Evolutionary conservation across 2,329 filamentous ascomycete genomes (phyloP).

Genomic region (Colletotrichum tabaci): DNA sequence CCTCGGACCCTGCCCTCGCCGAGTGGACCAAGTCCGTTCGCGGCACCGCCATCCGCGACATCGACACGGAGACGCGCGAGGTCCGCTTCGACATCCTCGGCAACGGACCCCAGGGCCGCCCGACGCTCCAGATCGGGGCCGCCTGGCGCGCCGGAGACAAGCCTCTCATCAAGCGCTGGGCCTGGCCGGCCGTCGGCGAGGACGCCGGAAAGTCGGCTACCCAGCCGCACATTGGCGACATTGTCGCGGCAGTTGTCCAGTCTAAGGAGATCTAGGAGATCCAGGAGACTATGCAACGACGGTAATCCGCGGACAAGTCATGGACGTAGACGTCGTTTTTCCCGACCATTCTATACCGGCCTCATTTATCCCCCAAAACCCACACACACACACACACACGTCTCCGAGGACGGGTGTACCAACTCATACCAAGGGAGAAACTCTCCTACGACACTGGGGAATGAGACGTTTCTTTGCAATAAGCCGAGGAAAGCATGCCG

Average conservation of each 20-base stretch:
- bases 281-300: constrained; percentile 2
- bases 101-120: constrained; percentile 36
- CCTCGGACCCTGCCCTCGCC: constrained; percentile 19
- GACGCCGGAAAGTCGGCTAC: background rate
- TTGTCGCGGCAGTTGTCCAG: constrained; percentile 36
- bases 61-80: constrained; percentile 48
- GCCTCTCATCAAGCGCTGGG: constrained; percentile 47
- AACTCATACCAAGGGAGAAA: too few relatives aligned
- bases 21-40: constrained; percentile 51
- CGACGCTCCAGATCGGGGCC: constrained; percentile 46
- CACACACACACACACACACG: too few relatives aligned
- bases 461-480: too few relatives aligned
- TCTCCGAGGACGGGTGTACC: too few relatives aligned
- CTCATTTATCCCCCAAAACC: too few relatives aligned
- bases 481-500: too few relatives aligned
- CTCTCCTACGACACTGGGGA: too few relatives aligned
- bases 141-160: constrained; percentile 41
- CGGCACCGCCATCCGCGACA: constrained; percentile 52
- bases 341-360: background rate
- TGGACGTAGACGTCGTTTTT: background rate
- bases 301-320: background rate
- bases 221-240: constrained; percentile 19
- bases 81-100: constrained; percentile 52
- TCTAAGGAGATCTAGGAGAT: constrained; percentile 37
- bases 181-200: constrained; percentile 47